Conservation (phyloP, 1,139 yeast species). For the Candida sp. region DNA sequence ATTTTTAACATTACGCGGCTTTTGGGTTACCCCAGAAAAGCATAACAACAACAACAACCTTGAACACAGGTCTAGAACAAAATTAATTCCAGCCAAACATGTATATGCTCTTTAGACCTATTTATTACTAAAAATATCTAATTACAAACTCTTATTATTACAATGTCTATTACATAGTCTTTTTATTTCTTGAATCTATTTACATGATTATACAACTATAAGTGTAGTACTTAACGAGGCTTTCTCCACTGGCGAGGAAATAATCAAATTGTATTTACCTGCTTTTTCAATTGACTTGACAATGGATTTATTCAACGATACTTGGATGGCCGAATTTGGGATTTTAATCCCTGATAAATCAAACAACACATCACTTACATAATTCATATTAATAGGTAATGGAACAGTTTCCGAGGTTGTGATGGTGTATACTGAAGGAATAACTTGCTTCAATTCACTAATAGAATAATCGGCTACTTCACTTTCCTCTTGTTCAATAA, state of each 20-base stretch:
- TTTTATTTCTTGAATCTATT: not conserved
- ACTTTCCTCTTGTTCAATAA: conserved; percentile 5
- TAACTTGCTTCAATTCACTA: conserved; percentile 26
- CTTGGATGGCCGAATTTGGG: conserved; percentile 20
- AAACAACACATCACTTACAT: conserved; percentile 20
- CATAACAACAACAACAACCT: too few relatives aligned
- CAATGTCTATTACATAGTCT: not conserved
- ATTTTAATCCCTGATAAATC: conserved; percentile 30
- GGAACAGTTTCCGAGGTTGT: conserved; percentile 9
- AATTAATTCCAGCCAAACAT: too few relatives aligned
- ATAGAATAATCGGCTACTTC: conserved; percentile 18
- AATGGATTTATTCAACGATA: conserved; percentile 12
- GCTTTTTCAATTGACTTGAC: conserved; percentile 18
- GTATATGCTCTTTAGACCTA: too few relatives aligned
- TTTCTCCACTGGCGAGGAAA: conserved; percentile 22
- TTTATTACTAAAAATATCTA: too few relatives aligned
- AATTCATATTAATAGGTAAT: conserved; percentile 27
- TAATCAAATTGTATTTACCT: conserved; percentile 30
- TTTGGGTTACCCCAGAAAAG: too few relatives aligned
- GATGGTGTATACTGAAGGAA: conserved; percentile 27
- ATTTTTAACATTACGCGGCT: too few relatives aligned
- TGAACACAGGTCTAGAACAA: too few relatives aligned
- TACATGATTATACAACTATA: conserved; percentile 8
- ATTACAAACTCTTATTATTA: not conserved
- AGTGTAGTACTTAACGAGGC: conserved; percentile 5